These are phyloP conservation scores for Dictyostelium firmibasis DNA, from an alignment of 78 protist genomes.

Conservation along the genomic window DNA sequence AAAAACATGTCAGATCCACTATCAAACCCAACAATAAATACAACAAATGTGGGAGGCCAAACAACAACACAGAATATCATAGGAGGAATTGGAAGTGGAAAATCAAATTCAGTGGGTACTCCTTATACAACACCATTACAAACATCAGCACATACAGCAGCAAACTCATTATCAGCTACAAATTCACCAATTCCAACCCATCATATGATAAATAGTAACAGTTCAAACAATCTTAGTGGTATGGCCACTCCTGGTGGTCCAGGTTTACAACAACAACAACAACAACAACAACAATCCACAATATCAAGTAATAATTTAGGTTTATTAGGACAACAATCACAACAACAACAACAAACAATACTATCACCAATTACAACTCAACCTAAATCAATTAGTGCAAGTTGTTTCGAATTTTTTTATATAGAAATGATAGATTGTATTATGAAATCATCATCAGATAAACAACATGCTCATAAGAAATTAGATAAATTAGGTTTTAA, in stretches of 20 bases:
- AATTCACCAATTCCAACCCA: conserved; percentile 12
- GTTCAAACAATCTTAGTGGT: neutral
- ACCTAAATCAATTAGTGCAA: neutral
- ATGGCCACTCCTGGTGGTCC: neutral
- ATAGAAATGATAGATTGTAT: conserved; percentile 71
- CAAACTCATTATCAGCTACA: neutral
- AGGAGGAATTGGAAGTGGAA: neutral
- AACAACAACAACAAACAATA: neutral
- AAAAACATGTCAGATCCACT: conserved; percentile 7
- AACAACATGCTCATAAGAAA: conserved; percentile 28
- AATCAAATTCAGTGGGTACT: conserved; percentile 4
- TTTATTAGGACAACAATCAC: neutral
- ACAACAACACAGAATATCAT: neutral
- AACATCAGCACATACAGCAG: neutral
- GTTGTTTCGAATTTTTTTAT: conserved; percentile 69
- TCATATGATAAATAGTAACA: neutral
- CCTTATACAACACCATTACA: conserved; percentile 11
- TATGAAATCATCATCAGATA: conserved; percentile 40
- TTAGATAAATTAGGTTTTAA: conserved; percentile 59
- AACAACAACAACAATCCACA: neutral
- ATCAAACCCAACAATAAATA: neutral
- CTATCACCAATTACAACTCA: neutral
- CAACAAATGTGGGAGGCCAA: neutral
- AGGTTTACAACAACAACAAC: neutral
- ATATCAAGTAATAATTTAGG: neutral